These are phyloP conservation scores for Ampelocalamus luodianensis DNA, from an alignment of 176 grass and related monocot genomes.

Conservation along the genomic window DNA sequence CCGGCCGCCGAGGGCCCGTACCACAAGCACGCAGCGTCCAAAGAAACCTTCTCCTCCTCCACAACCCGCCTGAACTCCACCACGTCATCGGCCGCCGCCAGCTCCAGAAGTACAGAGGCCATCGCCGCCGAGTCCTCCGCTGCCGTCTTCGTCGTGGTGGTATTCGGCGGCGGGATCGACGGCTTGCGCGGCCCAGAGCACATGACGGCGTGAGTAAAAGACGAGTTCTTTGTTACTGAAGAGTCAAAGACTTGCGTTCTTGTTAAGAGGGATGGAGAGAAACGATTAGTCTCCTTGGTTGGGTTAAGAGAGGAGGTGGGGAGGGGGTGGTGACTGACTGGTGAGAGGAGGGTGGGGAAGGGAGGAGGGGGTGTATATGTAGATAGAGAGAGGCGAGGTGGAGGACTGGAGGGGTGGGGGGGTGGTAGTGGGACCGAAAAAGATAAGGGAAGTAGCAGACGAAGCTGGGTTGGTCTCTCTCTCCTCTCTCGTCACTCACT, in stretches of 20 bases:
- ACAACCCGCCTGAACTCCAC: conserved; percentile 50
- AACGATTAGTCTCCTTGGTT: background rate
- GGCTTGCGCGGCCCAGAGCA: conserved; percentile 74
- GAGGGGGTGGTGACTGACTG: conserved; percentile 1
- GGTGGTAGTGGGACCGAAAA: conserved; percentile 38
- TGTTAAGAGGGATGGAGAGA: background rate
- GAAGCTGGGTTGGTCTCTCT: conserved; percentile 54
- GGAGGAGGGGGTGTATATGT: conserved; percentile 52
- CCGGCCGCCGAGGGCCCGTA: conserved; percentile 58
- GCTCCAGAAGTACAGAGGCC: conserved; percentile 61
- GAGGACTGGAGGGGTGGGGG: too few species aligned
- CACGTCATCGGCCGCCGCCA: conserved; percentile 80
- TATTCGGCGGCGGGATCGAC: conserved; percentile 37
- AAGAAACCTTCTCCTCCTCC: conserved; percentile 51
- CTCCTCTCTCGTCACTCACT: background rate
- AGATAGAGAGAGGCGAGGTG: conserved; percentile 43
- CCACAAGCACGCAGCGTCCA: conserved; percentile 45
- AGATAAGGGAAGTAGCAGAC: conserved; percentile 61
- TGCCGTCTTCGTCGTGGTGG: background rate
- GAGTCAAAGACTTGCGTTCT: conserved; percentile 3
- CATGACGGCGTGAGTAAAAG: conserved; percentile 43
- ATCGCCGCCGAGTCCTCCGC: background rate
- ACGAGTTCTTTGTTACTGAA: background rate
- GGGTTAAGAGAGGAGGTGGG: background rate
- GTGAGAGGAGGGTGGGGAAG: conserved; percentile 21